These are phyloP conservation scores for Xylaria sp. DNA, from an alignment of 2,329 filamentous ascomycete genomes.

Conservation along the genomic window DNA sequence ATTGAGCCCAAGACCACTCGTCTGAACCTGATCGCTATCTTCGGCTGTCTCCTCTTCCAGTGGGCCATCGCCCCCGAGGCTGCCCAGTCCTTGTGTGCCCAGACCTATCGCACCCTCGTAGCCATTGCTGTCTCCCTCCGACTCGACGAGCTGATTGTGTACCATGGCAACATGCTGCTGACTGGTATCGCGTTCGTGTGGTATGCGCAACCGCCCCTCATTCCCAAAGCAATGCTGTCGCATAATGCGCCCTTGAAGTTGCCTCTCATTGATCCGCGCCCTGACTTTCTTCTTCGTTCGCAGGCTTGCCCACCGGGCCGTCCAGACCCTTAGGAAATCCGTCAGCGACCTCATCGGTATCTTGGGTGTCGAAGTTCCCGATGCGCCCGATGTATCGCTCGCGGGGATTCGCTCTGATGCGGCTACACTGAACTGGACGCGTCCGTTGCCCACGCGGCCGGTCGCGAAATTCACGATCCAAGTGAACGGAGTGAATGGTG, in stretches of 20 bases:
- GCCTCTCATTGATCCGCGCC: slow-evolving; percentile 33
- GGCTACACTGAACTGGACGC: slow-evolving; percentile 91
- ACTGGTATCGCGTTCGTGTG: slow-evolving; percentile 65
- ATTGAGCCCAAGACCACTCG: slow-evolving; percentile 57
- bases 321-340: slow-evolving; percentile 89
- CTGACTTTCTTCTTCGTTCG: slow-evolving; percentile 13
- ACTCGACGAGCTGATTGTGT: slow-evolving; percentile 59
- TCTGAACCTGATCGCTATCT: slow-evolving; percentile 56
- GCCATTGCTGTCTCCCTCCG: slow-evolving; percentile 55
- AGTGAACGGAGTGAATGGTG: slow-evolving; percentile 92
- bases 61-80: slow-evolving; percentile 57
- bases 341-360: slow-evolving; percentile 91
- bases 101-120: slow-evolving; percentile 50
- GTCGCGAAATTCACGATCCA: slow-evolving; percentile 91
- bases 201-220: slow-evolving; percentile 53
- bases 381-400: slow-evolving; percentile 87
- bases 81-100: slow-evolving; percentile 52
- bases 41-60: slow-evolving; percentile 56
- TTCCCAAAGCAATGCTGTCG: slow-evolving; percentile 22
- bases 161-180: slow-evolving; percentile 66
- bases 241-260: neutral
- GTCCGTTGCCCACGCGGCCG: slow-evolving; percentile 71
- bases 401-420: slow-evolving; percentile 89
- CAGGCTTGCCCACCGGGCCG: slow-evolving; percentile 87
- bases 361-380: slow-evolving; percentile 92